These are phyloP conservation scores for Magnaporthales sp. DNA, from an alignment of 2,329 filamentous ascomycete species.

Conservation along the genomic window DNA sequence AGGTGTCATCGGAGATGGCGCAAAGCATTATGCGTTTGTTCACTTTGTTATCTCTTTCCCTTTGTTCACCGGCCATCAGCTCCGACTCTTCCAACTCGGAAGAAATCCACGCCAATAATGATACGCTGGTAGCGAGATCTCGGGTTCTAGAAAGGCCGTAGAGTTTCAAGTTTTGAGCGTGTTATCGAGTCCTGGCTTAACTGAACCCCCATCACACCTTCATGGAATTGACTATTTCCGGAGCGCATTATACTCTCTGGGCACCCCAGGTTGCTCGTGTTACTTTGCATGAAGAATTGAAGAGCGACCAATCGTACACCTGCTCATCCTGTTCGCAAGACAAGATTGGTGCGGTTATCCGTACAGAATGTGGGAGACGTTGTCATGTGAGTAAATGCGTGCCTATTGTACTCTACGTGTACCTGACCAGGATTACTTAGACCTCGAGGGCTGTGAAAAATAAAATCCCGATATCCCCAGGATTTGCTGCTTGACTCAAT, in stretches of 20 bases:
- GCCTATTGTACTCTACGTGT: neutral
- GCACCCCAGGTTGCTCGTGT: neutral
- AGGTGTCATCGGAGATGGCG: neutral
- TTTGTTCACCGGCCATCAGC: neutral
- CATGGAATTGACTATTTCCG: neutral
- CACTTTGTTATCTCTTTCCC: neutral
- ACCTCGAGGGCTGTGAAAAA: neutral
- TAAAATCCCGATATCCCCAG: neutral
- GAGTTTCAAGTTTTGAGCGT: neutral
- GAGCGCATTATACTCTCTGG: too few relatives aligned
- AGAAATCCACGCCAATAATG: neutral
- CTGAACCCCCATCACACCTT: neutral
- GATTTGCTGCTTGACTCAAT: neutral
- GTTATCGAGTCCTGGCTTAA: neutral
- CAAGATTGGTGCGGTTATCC: neutral
- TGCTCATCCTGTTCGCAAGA: neutral
- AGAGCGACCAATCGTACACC: neutral
- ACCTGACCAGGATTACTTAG: neutral
- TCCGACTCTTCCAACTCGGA: neutral
- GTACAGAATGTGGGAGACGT: neutral
- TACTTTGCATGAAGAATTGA: neutral
- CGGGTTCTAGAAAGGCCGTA: neutral
- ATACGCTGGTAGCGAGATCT: neutral
- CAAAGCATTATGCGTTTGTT: neutral
- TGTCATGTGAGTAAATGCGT: neutral